These are phyloP conservation scores for Gynochthodes officinalis DNA, from an alignment of 257 asterid genomes.

Conservation along the genomic window DNA sequence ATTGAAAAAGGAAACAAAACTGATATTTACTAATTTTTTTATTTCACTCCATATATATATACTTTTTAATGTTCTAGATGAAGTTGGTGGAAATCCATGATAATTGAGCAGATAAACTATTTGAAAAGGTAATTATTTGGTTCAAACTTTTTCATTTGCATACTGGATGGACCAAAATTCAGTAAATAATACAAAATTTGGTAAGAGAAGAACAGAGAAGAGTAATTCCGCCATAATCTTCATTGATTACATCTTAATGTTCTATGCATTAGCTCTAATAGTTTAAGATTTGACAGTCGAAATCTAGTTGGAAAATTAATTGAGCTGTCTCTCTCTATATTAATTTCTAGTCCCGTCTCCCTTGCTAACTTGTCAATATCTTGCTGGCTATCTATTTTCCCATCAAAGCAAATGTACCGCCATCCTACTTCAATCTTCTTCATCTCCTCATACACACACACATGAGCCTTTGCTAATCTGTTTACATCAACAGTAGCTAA, in stretches of 20 bases:
- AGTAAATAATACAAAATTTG: no score
- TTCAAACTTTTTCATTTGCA: no score
- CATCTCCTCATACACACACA: conserved; percentile 66
- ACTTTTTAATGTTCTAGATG: no score
- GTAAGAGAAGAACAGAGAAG: neutral
- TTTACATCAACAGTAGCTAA: conserved; percentile 59
- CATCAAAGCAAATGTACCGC: conserved; percentile 77
- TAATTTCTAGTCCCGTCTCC: conserved; percentile 42
- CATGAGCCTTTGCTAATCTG: conserved; percentile 68
- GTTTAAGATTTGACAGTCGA: conserved; percentile 51
- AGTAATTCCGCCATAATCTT: neutral
- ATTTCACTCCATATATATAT: no score
- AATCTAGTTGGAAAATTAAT: conserved; percentile 14
- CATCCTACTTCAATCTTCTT: conserved; percentile 46
- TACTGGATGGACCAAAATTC: no score
- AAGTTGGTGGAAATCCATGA: no score
- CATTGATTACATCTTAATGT: conserved; percentile 39
- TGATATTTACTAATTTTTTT: no score
- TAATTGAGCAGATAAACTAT: no score
- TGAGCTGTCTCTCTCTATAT: conserved; percentile 31
- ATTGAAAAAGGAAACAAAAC: no score
- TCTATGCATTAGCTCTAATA: conserved; percentile 48
- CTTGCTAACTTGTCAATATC: conserved; percentile 47
- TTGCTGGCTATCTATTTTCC: conserved; percentile 39
- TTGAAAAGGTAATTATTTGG: no score